Percentiles rank a stretch among this genome's conserved stretches.
phyloP scores from a whole-genome alignment of 2,329 filamentous ascomycete species.

The Cladophialophora psammophila region DNA sequence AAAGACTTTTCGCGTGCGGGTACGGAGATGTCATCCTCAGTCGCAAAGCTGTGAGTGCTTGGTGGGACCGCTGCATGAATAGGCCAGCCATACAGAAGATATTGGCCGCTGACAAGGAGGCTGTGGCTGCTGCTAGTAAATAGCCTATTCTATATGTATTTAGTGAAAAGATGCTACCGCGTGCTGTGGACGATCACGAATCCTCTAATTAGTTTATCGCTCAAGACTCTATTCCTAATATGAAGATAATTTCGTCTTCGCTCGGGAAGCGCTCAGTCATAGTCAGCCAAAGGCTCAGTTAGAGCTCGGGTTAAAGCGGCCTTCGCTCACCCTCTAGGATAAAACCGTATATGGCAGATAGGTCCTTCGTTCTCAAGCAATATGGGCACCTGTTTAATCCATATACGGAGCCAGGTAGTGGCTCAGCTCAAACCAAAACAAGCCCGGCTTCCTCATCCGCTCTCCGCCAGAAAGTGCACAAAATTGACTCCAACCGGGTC shows the following conservation, averaged over 20 bases:
- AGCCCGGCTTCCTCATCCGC: neutral
- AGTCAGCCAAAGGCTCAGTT: too few relatives aligned
- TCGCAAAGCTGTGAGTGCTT: conserved; percentile 50
- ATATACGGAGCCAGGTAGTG: neutral
- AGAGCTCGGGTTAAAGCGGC: too few relatives aligned
- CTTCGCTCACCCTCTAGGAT: too few relatives aligned
- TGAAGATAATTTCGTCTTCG: too few relatives aligned
- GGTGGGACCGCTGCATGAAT: conserved; percentile 52
- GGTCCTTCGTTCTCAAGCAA: too few relatives aligned
- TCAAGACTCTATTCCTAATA: too few relatives aligned
- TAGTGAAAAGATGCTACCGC: too few relatives aligned
- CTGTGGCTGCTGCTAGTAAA: conserved; percentile 27
- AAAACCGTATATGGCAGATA: too few relatives aligned
- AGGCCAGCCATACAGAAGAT: conserved; percentile 50
- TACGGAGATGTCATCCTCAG: conserved; percentile 48
- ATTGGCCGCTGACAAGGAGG: conserved; percentile 48
- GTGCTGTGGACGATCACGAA: too few relatives aligned
- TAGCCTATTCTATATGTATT: neutral
- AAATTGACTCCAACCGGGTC: neutral
- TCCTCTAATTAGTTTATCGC: too few relatives aligned
- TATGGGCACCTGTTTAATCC: neutral
- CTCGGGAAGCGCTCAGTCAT: too few relatives aligned
- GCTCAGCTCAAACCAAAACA: neutral
- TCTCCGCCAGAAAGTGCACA: neutral
- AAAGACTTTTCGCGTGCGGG: conserved; percentile 53